Evolutionary conservation across 139 green algal species (phyloP).

Genomic region (Helicosporidium sp.): DNA sequence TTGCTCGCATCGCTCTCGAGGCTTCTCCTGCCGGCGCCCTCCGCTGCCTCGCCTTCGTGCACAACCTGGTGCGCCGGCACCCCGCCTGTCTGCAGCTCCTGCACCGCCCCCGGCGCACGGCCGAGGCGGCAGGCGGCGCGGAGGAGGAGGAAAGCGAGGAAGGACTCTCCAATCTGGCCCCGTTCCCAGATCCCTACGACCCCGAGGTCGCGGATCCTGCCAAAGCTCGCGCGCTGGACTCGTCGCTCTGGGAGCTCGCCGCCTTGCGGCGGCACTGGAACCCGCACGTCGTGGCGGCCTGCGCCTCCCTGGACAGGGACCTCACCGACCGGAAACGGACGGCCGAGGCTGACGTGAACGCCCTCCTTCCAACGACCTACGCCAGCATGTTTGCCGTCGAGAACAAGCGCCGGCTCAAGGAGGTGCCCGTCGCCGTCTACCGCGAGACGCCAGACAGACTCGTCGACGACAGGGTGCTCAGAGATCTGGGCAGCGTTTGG

Average conservation of each 20-base stretch:
- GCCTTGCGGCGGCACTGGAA: slow-evolving; percentile 59
- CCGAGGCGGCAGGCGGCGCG: neutral
- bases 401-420: slow-evolving; percentile 41
- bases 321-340: slow-evolving; percentile 51
- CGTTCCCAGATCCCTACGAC: slow-evolving; percentile 50
- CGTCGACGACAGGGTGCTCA: no score
- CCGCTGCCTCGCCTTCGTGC: slow-evolving; percentile 63
- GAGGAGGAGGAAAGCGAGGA: no score
- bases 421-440: slow-evolving; percentile 36
- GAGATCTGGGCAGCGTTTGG: no score
- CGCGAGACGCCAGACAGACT: slow-evolving; percentile 14
- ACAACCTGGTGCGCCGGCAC: slow-evolving; percentile 89
- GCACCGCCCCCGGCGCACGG: slow-evolving; percentile 31
- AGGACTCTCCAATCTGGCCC: no score
- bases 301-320: slow-evolving; percentile 60
- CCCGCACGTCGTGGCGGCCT: slow-evolving; percentile 53
- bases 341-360: slow-evolving; percentile 51
- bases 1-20: slow-evolving; percentile 56
- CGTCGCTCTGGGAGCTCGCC: slow-evolving; percentile 83
- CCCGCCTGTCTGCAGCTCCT: slow-evolving; percentile 62
- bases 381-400: slow-evolving; percentile 40
- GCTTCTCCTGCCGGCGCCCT: slow-evolving; percentile 33
- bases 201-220: slow-evolving; percentile 37
- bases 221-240: slow-evolving; percentile 59
- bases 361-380: slow-evolving; percentile 42